Base-by-base conservation (phyloP, 2,329 filamentous ascomycete species). In the Penicillium sp. region DNA sequence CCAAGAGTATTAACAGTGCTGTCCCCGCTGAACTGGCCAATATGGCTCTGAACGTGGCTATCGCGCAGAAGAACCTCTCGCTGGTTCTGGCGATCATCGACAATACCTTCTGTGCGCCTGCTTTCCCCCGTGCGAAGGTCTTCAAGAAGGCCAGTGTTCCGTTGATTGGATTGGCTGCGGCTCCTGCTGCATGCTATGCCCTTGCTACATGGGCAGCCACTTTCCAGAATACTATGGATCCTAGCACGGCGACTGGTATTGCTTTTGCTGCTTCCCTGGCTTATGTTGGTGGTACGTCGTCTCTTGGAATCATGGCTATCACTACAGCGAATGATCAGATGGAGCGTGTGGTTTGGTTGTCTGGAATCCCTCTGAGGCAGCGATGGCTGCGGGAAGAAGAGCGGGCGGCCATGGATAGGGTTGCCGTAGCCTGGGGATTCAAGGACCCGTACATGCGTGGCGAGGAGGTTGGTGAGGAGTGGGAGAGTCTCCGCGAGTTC, bases 271-370 rank as follows among this genome's bases (percentile, higher is more conserved):
- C 90, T 12, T 89, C 94, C 48, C 77, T 93, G 58, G 89, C 91
- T 6, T 99, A 97, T 72, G 81, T 95, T 41, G 83, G 85, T 20
- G 90, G 91, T 60, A 92, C 92, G 4, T 87, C 85, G 4, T 90
- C 88, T 9, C 84, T 97, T 51, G 94, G 93, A 2, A 77, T 94
- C 41, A 85, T 97, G 35, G 91, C 93, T 8, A 79, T 95, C 56
- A 87, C 90, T 25, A 97, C 93, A 31, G 82, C 88, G 57, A 97
- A 97, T 74, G 92, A 97, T 72, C 92, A 97, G 74, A 96, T 97
- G 90, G 87, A 89, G 67, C 85, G 94, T 20, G 91, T 97, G 5
- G 92, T 90, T 2, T 99, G 94, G 94, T 82, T 88, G 8, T 85
- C 85, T 0, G 94, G 94, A 11, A 88, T 90, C 31, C 88, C 90